phyloP scores from a whole-genome alignment of 139 green algal genomes.

The Raphidocelis subcapitata region DNA sequence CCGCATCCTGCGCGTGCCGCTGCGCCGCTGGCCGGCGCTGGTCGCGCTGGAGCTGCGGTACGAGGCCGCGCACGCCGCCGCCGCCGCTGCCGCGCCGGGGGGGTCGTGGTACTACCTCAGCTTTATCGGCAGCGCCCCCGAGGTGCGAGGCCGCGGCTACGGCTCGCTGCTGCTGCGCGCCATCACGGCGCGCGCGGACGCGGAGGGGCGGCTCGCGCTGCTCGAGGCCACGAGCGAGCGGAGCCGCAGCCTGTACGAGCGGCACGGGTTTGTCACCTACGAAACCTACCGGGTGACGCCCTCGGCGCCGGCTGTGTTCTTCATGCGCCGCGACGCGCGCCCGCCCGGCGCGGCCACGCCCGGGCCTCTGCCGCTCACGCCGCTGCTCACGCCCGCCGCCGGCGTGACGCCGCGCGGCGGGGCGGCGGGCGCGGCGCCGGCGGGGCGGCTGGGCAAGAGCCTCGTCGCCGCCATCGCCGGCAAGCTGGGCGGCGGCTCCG shows the following conservation, averaged over 20 bases:
- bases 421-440: not conserved
- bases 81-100: not conserved
- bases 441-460: not conserved
- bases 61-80: conserved; percentile 14
- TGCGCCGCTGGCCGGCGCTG: conserved; percentile 18
- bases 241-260: conserved; percentile 16
- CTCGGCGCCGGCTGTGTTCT: conserved; percentile 20
- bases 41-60: conserved; percentile 31
- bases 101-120: conserved; percentile 33
- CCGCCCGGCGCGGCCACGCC: not conserved
- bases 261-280: conserved; percentile 29
- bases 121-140: conserved; percentile 27
- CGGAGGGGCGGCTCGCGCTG: conserved; percentile 22
- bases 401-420: not conserved
- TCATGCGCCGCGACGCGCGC: conserved; percentile 21
- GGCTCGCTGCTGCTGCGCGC: conserved; percentile 15
- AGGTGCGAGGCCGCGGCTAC: conserved; percentile 19
- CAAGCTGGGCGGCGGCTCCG: too few species aligned
- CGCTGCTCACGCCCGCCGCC: not conserved
- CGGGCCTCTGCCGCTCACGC: not conserved
- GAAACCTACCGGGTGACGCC: conserved; percentile 12
- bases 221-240: conserved; percentile 26
- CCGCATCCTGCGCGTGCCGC: conserved; percentile 24
- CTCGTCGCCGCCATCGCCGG: too few species aligned
- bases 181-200: conserved; percentile 27